These are phyloP conservation scores for Nematocida sp. DNA, from an alignment of 371 early-diverging fungal species.

Conservation along the genomic window DNA sequence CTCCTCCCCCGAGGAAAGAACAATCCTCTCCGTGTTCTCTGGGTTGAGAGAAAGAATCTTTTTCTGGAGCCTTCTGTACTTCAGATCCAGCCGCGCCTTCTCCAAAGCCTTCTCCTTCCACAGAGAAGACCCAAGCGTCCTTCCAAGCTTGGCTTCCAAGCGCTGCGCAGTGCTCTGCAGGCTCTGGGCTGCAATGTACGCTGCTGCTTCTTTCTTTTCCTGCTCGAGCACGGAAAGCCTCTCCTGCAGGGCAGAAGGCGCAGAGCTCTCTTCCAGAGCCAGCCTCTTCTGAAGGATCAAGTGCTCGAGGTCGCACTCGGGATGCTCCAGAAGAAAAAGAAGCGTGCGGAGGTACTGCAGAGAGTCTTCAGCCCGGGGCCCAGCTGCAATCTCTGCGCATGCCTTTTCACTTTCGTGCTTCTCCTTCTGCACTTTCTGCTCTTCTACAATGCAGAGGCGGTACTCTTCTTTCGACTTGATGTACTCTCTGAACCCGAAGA, in stretches of 20 bases:
- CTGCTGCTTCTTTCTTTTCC: background rate
- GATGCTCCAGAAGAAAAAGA: slow-evolving; percentile 28
- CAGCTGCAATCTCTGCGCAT: background rate
- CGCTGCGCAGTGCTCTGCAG: slow-evolving; percentile 10
- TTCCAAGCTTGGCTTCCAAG: slow-evolving; percentile 38
- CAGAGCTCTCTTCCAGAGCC: background rate
- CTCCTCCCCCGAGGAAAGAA: background rate
- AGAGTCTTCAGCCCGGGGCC: background rate
- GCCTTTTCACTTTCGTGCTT: slow-evolving; percentile 12
- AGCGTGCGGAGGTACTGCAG: background rate
- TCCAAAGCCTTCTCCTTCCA: slow-evolving; percentile 23
- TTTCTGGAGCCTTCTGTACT: slow-evolving; percentile 26
- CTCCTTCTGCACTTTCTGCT: background rate
- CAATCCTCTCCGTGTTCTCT: slow-evolving; percentile 6
- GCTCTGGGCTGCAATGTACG: background rate
- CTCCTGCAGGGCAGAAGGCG: background rate
- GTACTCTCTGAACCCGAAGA: slow-evolving; percentile 37
- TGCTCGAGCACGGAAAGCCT: slow-evolving; percentile 14
- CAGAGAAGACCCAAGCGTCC: slow-evolving; percentile 16
- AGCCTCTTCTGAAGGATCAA: slow-evolving; percentile 10
- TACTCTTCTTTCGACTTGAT: slow-evolving; percentile 41
- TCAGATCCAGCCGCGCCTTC: slow-evolving; percentile 29
- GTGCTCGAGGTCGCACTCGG: background rate
- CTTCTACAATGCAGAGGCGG: background rate
- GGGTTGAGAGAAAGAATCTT: slow-evolving; percentile 36